A percentile compares a stretch with the other conserved stretches of the same genome.
Conservation (phyloP, 1,284 basidiomycete genomes). For the Stereum hirsutum region DNA sequence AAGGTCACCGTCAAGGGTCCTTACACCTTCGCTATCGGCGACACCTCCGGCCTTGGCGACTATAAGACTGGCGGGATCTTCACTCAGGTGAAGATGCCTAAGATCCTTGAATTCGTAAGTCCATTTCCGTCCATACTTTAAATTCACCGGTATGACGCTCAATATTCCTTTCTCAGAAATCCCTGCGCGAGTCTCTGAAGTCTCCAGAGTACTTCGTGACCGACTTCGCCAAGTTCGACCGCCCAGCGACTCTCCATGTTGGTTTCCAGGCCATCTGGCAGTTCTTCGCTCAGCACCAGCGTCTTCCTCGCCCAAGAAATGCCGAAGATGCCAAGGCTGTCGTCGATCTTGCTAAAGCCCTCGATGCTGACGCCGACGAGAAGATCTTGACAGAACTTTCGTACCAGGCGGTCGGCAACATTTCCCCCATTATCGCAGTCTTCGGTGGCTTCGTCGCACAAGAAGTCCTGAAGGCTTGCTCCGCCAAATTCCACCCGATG, state of each 20-base stretch:
- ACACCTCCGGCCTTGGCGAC: constrained; percentile 70
- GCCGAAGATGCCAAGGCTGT: constrained; percentile 71
- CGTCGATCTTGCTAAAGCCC: constrained; percentile 70
- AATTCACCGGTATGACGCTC: not conserved
- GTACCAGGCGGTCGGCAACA: constrained; percentile 90
- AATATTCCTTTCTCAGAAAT: constrained; percentile 57
- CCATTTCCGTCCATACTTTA: not conserved
- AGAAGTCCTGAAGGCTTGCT: constrained; percentile 95
- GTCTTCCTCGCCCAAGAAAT: constrained; percentile 82
- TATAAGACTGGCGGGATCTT: constrained; percentile 94
- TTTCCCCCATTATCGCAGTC: constrained; percentile 90
- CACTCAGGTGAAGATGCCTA: constrained; percentile 99
- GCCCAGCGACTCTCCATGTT: constrained; percentile 83
- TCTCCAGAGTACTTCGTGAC: constrained; percentile 89
- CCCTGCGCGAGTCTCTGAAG: constrained; percentile 79
- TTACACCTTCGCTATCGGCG: constrained; percentile 92
- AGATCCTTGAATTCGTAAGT: constrained; percentile 86
- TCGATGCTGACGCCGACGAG: constrained; percentile 73
- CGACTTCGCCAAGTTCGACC: constrained; percentile 97
- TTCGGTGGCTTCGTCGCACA: constrained; percentile 98
- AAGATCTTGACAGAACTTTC: constrained; percentile 80
- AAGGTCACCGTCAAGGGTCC: constrained; percentile 94
- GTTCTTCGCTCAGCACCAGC: constrained; percentile 63
- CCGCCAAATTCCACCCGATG: constrained; percentile 98
- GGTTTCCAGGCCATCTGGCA: constrained; percentile 93